Evolutionary conservation across 345 rosid genomes (phyloP).

Genomic region (Xanthoceras sorbifolium): DNA sequence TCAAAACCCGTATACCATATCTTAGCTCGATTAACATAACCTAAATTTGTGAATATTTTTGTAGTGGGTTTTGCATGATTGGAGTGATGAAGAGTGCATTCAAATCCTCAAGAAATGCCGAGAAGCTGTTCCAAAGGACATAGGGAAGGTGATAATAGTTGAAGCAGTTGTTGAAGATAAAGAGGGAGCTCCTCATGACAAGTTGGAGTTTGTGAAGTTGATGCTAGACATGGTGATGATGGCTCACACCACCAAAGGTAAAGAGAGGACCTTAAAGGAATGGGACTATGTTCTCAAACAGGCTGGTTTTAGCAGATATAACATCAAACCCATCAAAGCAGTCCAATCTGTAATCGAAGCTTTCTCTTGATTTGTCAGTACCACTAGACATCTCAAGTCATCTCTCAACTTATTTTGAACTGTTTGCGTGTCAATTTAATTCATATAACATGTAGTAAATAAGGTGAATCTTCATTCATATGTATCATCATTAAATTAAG

Average conservation of each 20-base stretch:
- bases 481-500: no score
- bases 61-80: conserved; percentile 70
- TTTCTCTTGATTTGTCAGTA: conserved; percentile 29
- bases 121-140: conserved; percentile 51
- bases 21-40: background rate
- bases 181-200: conserved; percentile 27
- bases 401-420: background rate
- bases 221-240: conserved; percentile 76
- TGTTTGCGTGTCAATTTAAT: no score
- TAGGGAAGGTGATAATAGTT: conserved; percentile 62
- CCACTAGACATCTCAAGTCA: background rate
- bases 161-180: conserved; percentile 52
- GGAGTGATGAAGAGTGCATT: conserved; percentile 73
- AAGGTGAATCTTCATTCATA: no score
- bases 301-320: conserved; percentile 56
- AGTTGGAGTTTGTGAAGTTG: conserved; percentile 44
- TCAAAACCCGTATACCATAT: no score
- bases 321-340: conserved; percentile 39
- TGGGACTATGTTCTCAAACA: conserved; percentile 57
- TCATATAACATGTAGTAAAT: no score
- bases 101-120: conserved; percentile 58
- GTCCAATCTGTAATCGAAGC: conserved; percentile 55
- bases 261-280: conserved; percentile 67
- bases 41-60: background rate
- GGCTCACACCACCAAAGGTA: conserved; percentile 62